Evolutionary conservation across 768 basidiomycete genomes (phyloP), one percentile per base, ranked within the genome.

Genomic region (Lentinula sp.): DNA sequence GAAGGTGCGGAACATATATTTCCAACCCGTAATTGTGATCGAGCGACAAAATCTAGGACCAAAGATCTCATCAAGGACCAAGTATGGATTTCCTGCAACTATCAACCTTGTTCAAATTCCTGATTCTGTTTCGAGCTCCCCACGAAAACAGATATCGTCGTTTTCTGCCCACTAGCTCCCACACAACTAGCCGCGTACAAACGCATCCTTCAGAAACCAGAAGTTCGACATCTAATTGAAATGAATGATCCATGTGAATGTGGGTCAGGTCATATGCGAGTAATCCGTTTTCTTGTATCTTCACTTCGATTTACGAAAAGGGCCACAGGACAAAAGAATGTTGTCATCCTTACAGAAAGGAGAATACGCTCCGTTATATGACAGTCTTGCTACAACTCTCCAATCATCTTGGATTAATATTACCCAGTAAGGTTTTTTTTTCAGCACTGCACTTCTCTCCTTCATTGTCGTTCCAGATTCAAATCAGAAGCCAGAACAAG

Each of bases 121-220:
- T 63, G 12, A 60, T 6, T 41, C 53, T 9, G 15, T 62, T 12
- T 54, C 2, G 66, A 95, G 89, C 79, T 98, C 2, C 96, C 96
- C 0, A 79, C 80, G 63, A 99, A 99, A 76, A 81, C 81, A 0
- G 96, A 99, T 65, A 79, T 93, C 68, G 90, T 98, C 13, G 93
- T 97, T 5, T 96, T 98, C 67, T 99, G 96, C 68, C 95, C 94
- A 15, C 74, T 98, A 53, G 90, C 90, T 0, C 61, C 75, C 0
- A 78, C 74, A 39, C 95, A 97, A 72, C 81, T 85, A 33, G 68
- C 71, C 15, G 90, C 87, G 0, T 96, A 97, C 71, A 88, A 84
- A 65, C 79, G 81, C 5, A 78, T 95, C 37, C 74, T 95, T 23
- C 72, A 72, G n/a, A 84, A 81, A 66, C 76, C 79, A 6, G 78